Percentiles rank a stretch among this genome's conserved stretches.
Evolutionary conservation across 768 basidiomycete genomes (phyloP).

Genomic region (Pseudohyphozyma bogoriensis): DNA sequence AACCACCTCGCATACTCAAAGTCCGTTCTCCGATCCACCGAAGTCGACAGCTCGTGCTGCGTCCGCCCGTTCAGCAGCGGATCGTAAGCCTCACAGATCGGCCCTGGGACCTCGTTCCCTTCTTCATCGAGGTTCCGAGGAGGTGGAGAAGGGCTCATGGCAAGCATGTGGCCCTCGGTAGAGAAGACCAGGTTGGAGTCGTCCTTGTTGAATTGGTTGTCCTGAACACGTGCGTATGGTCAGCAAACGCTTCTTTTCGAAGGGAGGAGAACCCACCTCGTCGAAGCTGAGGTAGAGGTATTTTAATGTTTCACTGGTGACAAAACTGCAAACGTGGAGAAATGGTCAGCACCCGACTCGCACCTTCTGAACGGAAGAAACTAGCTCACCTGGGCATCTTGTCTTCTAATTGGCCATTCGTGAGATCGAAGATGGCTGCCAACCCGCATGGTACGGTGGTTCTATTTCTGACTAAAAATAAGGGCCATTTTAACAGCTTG

Average conservation of each 20-base stretch:
- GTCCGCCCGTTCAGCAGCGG: constrained; percentile 34
- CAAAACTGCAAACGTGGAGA: constrained; percentile 99
- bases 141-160: too few species aligned
- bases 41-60: constrained; percentile 44
- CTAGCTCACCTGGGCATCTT: constrained; percentile 32
- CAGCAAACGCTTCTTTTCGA: background rate
- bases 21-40: constrained; percentile 63
- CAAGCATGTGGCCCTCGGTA: constrained; percentile 86
- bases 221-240: constrained; percentile 45
- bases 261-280: constrained; percentile 14
- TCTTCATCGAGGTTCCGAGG: too few species aligned
- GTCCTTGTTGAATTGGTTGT: constrained; percentile 59
- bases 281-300: constrained; percentile 86
- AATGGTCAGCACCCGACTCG: background rate
- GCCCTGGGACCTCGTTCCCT: too few species aligned
- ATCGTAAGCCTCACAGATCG: constrained; percentile 58
- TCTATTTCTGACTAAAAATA: constrained; percentile 57
- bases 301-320: constrained; percentile 41
- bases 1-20: constrained; percentile 69
- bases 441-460: constrained; percentile 80
- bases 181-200: constrained; percentile 85
- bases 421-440: constrained; percentile 68
- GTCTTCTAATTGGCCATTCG: constrained; percentile 27
- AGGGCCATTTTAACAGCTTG: too few species aligned
- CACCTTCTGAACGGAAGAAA: background rate